Conservation (phyloP, 75 land plant genomes). For the Azolla pinnata region DNA sequence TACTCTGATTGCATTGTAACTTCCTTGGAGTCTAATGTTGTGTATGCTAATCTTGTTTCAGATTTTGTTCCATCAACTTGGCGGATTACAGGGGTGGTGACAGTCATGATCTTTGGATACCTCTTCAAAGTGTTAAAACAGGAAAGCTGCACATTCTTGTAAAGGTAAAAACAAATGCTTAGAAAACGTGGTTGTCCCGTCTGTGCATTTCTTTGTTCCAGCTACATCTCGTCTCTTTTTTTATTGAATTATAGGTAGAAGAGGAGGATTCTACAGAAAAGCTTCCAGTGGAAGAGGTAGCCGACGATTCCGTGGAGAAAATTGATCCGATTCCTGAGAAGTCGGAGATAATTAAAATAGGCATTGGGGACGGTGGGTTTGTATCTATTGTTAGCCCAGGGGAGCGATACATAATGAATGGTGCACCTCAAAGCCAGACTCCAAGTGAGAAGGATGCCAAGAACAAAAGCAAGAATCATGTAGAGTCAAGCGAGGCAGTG, state of each 20-base stretch:
- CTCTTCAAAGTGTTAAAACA: conserved; percentile 58
- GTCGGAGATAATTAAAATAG: not conserved
- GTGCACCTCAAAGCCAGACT: too few species aligned
- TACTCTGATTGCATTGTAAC: not conserved
- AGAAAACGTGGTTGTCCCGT: not conserved
- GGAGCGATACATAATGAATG: too few species aligned
- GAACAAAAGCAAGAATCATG: too few species aligned
- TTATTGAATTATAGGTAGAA: not conserved
- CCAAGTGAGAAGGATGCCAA: too few species aligned
- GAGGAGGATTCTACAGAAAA: not conserved
- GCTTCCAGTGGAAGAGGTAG: not conserved
- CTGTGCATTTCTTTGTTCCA: not conserved
- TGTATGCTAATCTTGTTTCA: too few species aligned
- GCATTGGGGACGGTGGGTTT: not conserved
- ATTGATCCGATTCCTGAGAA: not conserved
- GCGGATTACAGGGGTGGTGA: conserved; percentile 46
- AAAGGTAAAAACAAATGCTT: not conserved
- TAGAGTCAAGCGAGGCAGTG: too few species aligned
- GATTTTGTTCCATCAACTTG: conserved; percentile 40
- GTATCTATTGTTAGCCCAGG: not conserved
- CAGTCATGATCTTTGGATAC: conserved; percentile 67
- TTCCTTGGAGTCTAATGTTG: not conserved
- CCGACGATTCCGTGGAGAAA: not conserved
- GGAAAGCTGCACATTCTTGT: conserved; percentile 51
- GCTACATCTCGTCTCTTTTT: not conserved